Conservation (phyloP, 202 grass and related monocot genomes). For the Miscanthus sacchariflorus region DNA sequence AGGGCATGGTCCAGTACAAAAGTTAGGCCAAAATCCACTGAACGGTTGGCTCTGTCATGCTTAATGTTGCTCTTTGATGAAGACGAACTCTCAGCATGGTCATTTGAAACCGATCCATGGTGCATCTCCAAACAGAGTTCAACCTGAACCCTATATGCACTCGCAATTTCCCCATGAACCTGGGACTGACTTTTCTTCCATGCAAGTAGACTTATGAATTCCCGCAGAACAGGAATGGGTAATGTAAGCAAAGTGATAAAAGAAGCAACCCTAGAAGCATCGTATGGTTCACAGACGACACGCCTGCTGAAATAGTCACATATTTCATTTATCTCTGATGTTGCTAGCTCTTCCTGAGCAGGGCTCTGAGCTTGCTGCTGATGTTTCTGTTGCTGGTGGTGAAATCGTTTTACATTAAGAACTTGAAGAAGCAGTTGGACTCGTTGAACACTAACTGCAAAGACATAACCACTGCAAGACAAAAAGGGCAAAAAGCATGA, state of each 20-base stretch:
- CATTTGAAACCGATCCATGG: constrained; percentile 44
- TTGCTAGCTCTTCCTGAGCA: constrained; percentile 74
- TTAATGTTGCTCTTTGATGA: constrained; percentile 85
- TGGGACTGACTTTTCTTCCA: constrained; percentile 83
- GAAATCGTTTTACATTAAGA: constrained; percentile 91
- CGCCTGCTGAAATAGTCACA: constrained; percentile 87
- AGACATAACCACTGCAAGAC: constrained; percentile 84
- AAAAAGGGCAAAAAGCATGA: constrained; percentile 19
- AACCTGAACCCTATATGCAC: constrained; percentile 55
- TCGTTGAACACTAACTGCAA: constrained; percentile 90
- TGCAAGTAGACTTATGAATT: constrained; percentile 85
- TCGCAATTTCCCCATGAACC: constrained; percentile 60
- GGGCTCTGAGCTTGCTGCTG: constrained; percentile 64
- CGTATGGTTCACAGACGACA: constrained; percentile 90
- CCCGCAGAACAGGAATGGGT: constrained; percentile 74
- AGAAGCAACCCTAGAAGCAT: constrained; percentile 89
- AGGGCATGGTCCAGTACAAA: constrained; percentile 74
- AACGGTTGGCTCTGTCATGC: constrained; percentile 79
- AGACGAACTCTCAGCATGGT: constrained; percentile 46
- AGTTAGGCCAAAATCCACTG: constrained; percentile 78
- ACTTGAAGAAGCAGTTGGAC: constrained; percentile 88
- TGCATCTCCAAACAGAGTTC: constrained; percentile 90
- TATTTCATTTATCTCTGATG: constrained; percentile 84
- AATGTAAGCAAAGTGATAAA: constrained; percentile 94
- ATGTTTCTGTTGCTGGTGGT: constrained; percentile 79